A percentile compares a stretch with the other conserved stretches of the same genome.
Conservation (phyloP, 176 grass and related monocot species). For the Saccharum spontaneum region DNA sequence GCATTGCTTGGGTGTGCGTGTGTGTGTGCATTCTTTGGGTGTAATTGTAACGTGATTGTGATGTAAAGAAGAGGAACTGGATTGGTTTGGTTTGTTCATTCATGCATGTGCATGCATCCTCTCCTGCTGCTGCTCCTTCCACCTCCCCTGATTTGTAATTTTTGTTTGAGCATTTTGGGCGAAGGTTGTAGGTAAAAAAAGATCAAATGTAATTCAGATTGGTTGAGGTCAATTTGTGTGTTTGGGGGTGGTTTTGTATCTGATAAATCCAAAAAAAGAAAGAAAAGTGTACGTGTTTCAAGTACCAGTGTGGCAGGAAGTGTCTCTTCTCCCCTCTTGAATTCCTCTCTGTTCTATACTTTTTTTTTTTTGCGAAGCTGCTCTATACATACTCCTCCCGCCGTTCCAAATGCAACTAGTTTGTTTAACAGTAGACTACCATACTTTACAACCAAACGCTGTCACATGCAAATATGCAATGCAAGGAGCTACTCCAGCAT, state of each 20-base stretch:
- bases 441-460: neutral
- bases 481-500: too few species aligned
- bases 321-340: neutral
- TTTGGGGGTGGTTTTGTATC: slow-evolving; percentile 36
- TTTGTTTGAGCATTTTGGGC: slow-evolving; percentile 46
- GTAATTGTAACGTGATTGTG: slow-evolving; percentile 34
- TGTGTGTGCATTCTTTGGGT: slow-evolving; percentile 45
- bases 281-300: slow-evolving; percentile 17
- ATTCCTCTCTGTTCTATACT: neutral
- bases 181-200: slow-evolving; percentile 53
- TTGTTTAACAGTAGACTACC: too few species aligned
- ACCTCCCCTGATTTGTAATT: slow-evolving; percentile 56
- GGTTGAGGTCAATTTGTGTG: slow-evolving; percentile 45
- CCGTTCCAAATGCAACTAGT: too few species aligned
- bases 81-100: slow-evolving; percentile 41
- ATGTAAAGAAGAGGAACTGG: neutral
- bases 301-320: neutral
- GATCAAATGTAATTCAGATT: slow-evolving; percentile 49
- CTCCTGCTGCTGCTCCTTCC: slow-evolving; percentile 24
- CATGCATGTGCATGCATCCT: slow-evolving; percentile 32
- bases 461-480: too few species aligned
- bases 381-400: too few species aligned
- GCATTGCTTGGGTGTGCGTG: neutral
- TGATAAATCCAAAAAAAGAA: neutral
- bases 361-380: too few species aligned